Evolutionary conservation across 768 basidiomycete genomes (phyloP), one percentile per base, ranked within the genome.

Genomic region (Termitomyces sp.): DNA sequence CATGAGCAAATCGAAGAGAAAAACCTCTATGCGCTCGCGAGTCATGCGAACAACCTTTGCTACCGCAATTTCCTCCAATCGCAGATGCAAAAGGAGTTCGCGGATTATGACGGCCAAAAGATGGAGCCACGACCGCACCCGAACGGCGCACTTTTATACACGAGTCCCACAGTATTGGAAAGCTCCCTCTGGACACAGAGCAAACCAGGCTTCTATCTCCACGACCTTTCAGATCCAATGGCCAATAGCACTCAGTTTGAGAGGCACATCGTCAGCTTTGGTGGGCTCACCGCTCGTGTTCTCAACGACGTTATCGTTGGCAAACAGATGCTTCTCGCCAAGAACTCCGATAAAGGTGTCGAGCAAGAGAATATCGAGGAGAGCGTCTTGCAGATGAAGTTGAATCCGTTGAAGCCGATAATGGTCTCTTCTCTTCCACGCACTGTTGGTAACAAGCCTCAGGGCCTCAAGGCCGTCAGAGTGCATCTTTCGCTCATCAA

Each of bases 121-220:
- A 85, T 92, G 60, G 82, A 84, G 59, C 85, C 81, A 44, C 76
- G 81, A 55, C 88, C 88, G 0, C 91, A 92, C 62, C 77, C 72
- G 28, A 76, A 71, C 37, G 89, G 77, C 39, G 91, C 81, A 3
- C 75, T 92, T 42, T 72, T 74, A 46, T 93, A 92, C 68, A 69
- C 81, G 3, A 72, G 75, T 41, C 76, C 80, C 36, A 76, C 86
- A 6, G 53, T 60, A 6, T 70, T 92, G 49, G 86, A 90, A 54
- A 75, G 79, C 0, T 71, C 73, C 52, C 72, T 85, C 67, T 76
- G 73, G 66, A 76, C 77, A 8, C 76, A 73, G 58, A 72, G 82
- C 18, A 76, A 82, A 62, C 81, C 83, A 7, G 91, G 87, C 51
- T 78, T 89, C 56, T 58, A 86, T 61, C 75, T 84, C 37, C 73